Percentiles rank a stretch among this genome's conserved stretches.
phyloP scores from a whole-genome alignment of 208 protist genomes.

The Lotmaria passim region DNA sequence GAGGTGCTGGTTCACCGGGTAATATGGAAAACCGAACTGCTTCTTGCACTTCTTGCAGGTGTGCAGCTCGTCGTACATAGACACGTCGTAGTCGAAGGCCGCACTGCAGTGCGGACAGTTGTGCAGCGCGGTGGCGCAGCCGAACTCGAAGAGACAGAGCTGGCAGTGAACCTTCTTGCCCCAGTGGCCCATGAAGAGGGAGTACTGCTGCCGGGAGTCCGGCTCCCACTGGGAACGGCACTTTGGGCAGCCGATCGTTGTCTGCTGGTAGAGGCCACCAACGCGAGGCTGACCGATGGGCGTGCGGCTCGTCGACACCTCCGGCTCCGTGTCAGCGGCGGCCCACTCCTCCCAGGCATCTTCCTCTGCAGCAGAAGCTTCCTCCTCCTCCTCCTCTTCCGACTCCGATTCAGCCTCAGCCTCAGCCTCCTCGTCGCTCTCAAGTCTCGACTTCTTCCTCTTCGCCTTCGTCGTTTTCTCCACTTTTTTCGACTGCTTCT shows the following conservation, averaged over 20 bases:
- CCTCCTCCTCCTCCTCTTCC: slow-evolving; percentile 35
- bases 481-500: slow-evolving; percentile 17
- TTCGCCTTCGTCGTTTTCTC: slow-evolving; percentile 23
- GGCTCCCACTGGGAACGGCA: slow-evolving; percentile 77
- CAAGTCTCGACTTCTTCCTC: not conserved
- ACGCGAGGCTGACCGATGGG: slow-evolving; percentile 61
- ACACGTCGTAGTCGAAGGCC: slow-evolving; percentile 79
- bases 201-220: slow-evolving; percentile 81
- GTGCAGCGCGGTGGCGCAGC: slow-evolving; percentile 78
- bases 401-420: slow-evolving; percentile 15
- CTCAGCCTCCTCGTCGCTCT: slow-evolving; percentile 15
- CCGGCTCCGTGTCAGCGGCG: slow-evolving; percentile 36
- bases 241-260: slow-evolving; percentile 71
- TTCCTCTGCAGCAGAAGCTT: slow-evolving; percentile 29
- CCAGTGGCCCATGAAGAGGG: slow-evolving; percentile 87
- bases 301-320: slow-evolving; percentile 76
- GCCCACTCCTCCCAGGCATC: slow-evolving; percentile 31
- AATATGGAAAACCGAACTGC: slow-evolving; percentile 83
- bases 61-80: slow-evolving; percentile 72
- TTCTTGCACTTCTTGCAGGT: slow-evolving; percentile 62
- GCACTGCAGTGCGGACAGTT: slow-evolving; percentile 78
- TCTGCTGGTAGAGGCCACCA: slow-evolving; percentile 55
- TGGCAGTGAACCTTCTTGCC: slow-evolving; percentile 87
- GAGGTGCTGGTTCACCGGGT: slow-evolving; percentile 75
- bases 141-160: slow-evolving; percentile 82